Conservation (phyloP, 352 stramenopile genomes). For the Pythium dissotocum region DNA sequence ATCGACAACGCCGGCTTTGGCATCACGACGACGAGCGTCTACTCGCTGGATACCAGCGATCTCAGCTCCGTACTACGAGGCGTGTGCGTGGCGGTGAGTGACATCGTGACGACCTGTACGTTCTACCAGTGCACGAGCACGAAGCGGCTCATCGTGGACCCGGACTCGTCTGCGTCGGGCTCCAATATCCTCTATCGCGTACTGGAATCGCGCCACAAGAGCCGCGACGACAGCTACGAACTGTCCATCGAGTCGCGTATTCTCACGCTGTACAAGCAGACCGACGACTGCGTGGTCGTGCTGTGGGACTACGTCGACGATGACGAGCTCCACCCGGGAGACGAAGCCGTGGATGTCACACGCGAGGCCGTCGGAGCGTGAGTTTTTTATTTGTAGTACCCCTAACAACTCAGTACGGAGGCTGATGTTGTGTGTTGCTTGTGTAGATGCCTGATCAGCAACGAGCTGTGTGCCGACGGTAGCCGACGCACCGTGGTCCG, state of each 20-base stretch:
- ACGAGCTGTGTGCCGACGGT: neutral
- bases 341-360: conserved; percentile 21
- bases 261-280: conserved; percentile 32
- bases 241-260: conserved; percentile 32
- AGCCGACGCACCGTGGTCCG: conserved; percentile 27
- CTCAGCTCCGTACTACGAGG: conserved; percentile 20
- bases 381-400: neutral
- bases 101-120: conserved; percentile 15
- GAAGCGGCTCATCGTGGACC: neutral
- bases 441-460: neutral
- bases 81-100: conserved; percentile 30
- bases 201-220: conserved; percentile 12
- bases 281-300: conserved; percentile 26
- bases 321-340: conserved; percentile 34
- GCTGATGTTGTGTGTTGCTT: neutral
- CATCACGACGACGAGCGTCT: conserved; percentile 32
- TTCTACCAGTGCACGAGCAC: conserved; percentile 6
- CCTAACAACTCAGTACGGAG: too few relatives aligned
- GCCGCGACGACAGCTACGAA: conserved; percentile 4
- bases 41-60: conserved; percentile 37
- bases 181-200: conserved; percentile 23
- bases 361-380: conserved; percentile 23
- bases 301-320: conserved; percentile 39
- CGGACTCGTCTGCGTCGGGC: conserved; percentile 27
- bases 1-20: neutral